A percentile compares a stretch with the other conserved stretches of the same genome.
Evolutionary conservation across 2,329 filamentous ascomycete species (phyloP).

Genomic region (Rhinocladiella similis): DNA sequence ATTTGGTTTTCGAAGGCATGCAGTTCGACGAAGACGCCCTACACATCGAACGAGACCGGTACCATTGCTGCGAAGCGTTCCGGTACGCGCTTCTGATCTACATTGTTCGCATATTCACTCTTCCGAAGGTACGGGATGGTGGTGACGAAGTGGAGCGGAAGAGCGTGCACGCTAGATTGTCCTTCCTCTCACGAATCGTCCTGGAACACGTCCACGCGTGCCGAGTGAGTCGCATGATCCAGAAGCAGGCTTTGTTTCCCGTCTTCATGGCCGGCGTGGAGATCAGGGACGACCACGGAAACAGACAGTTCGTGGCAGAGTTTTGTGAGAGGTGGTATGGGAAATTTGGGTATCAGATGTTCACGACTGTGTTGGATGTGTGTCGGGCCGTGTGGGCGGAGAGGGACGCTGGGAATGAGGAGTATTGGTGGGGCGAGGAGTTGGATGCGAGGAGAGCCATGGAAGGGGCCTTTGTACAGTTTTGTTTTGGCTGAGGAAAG

Average conservation of each 20-base stretch:
- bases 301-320: conserved; percentile 3
- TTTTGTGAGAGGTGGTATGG: conserved; percentile 12
- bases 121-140: not conserved
- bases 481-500: conserved; percentile 10
- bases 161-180: not conserved
- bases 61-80: conserved; percentile 16
- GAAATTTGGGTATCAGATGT: conserved; percentile 18
- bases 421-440: conserved; percentile 16
- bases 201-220: not conserved
- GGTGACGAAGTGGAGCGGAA: not conserved
- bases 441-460: conserved; percentile 4
- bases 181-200: not conserved
- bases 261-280: conserved; percentile 13
- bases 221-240: conserved; percentile 8
- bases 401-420: conserved; percentile 8
- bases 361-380: conserved; percentile 4
- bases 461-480: conserved; percentile 13
- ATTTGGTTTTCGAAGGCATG: conserved; percentile 1
- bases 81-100: conserved; percentile 16
- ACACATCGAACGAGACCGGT: conserved; percentile 11
- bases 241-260: conserved; percentile 16
- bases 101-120: conserved; percentile 11
- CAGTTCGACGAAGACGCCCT: conserved; percentile 8
- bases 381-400: conserved; percentile 6
- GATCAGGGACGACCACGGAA: not conserved